These are phyloP conservation scores for Phytophthora litchii DNA, from an alignment of 352 stramenopile species.

Conservation along the genomic window DNA sequence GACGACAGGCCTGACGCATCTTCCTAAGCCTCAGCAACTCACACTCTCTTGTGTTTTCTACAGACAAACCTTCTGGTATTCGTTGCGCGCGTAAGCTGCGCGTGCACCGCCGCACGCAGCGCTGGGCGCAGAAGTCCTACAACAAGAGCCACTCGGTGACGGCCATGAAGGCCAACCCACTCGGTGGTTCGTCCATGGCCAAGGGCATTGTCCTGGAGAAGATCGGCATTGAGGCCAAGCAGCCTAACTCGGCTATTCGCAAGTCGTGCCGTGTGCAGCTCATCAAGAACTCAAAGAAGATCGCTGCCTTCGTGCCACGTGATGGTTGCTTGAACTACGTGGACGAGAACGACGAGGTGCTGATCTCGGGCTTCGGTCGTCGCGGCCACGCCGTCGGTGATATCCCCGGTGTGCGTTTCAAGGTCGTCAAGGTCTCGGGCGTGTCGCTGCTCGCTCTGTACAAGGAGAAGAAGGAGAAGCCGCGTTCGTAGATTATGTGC, in stretches of 20 bases:
- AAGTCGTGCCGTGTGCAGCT: conserved; percentile 99
- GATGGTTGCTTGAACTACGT: conserved; percentile 99
- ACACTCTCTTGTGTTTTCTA: not conserved
- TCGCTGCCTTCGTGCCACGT: conserved; percentile 99
- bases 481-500: conserved; percentile 92
- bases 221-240: conserved; percentile 99
- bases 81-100: conserved; percentile 99
- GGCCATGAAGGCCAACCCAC: conserved; percentile 99
- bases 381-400: conserved; percentile 99
- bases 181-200: conserved; percentile 99
- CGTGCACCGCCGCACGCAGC: conserved; percentile 97
- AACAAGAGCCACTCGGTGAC: conserved; percentile 99
- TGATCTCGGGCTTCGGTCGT: conserved; percentile 99
- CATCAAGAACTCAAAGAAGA: conserved; percentile 99
- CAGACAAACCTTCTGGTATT: conserved; percentile 99
- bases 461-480: conserved; percentile 99
- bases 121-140: conserved; percentile 98
- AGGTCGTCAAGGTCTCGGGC: conserved; percentile 99
- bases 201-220: conserved; percentile 99
- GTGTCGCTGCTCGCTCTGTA: conserved; percentile 99
- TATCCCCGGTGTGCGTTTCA: conserved; percentile 99
- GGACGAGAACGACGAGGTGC: conserved; percentile 99
- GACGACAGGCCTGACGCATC: not conserved
- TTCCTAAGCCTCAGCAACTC: not conserved
- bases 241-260: conserved; percentile 99